These are phyloP conservation scores for Polyplosphaeria fusca DNA, from an alignment of 495 filamentous ascomycete genomes.

Conservation along the genomic window DNA sequence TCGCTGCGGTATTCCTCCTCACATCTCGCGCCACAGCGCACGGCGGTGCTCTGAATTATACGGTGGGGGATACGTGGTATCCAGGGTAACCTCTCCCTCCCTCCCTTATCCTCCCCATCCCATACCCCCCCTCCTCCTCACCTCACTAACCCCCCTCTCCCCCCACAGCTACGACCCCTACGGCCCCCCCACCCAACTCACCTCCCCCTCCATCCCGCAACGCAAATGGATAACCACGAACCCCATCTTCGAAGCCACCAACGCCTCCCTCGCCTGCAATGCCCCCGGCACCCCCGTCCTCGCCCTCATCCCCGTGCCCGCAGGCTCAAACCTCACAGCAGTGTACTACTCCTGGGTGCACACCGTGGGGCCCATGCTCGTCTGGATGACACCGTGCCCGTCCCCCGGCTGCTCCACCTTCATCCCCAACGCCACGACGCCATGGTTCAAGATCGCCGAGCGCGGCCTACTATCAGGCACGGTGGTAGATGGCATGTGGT, in stretches of 20 bases:
- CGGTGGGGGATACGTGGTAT: conserved; percentile 51
- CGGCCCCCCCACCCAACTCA: conserved; percentile 38
- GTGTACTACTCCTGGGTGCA: conserved; percentile 58
- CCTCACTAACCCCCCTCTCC: background rate
- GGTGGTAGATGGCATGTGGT: conserved; percentile 12
- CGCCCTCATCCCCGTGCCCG: conserved; percentile 44
- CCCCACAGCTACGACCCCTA: conserved; percentile 44
- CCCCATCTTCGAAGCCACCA: conserved; percentile 53
- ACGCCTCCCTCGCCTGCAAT: conserved; percentile 53
- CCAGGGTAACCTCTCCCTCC: conserved; percentile 39
- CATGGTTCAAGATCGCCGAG: conserved; percentile 51
- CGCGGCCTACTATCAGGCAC: conserved; percentile 13
- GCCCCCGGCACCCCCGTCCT: conserved; percentile 49
- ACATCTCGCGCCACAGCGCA: conserved; percentile 41
- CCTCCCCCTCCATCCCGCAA: conserved; percentile 47
- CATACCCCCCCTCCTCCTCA: background rate
- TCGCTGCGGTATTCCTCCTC: conserved; percentile 12
- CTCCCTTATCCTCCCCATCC: background rate
- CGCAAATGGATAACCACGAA: conserved; percentile 46
- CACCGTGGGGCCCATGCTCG: conserved; percentile 54
- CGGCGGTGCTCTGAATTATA: conserved; percentile 57
- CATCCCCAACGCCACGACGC: conserved; percentile 45
- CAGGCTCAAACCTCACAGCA: conserved; percentile 50
- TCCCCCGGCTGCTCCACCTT: conserved; percentile 47
- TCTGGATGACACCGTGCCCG: conserved; percentile 53